Evolutionary conservation across 78 protist genomes (phyloP), one percentile per base, ranked within the genome.

Genomic region (Dictyostelium firmibasis): DNA sequence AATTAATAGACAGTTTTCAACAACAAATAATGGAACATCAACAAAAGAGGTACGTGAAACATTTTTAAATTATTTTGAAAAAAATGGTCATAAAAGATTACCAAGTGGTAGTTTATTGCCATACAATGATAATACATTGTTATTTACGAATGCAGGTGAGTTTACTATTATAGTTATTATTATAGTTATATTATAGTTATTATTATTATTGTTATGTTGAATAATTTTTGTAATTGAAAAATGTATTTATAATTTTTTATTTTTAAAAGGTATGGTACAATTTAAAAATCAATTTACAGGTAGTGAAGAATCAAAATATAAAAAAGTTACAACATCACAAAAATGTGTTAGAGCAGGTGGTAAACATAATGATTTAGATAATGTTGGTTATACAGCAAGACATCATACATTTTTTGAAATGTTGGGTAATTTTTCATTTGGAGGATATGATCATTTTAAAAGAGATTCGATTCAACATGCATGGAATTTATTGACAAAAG

Each of bases 391-490:
- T 36, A 94, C 97, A 11, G 95, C 97, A 18, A 81, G 97, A 16
- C 98, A 97, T 83, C 98, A 97, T 81, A 97, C 98, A 14, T 81
- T 96, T 64, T 95, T 97, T 75, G 98, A 97, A 84, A 97, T 95
- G 98, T 92, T 97, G 86, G 98, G 98, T 36, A 92, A 92, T 83
- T 95, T 97, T 53, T 86, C 97, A 29, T 95, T 92, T 70, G 97
- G 96, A 4, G 92, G 92, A 3, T 87, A 92, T 87, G 5, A 57
- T 3, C 41, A 91, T 64, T 43, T 47, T 47, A 93, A 93, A 29
- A 67, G 91, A 5, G 84, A 95, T 70, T 86, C 97, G 14, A 93
- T 95, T 6, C 33, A 77, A 18, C 69, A 38, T 43, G 98, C 97
- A 13, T 97, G 98, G 98, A 29, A 67, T 6, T 84, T 96, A 23